phyloP scores from a whole-genome alignment of 805 yeast species.

The Danielia oregonensis region DNA sequence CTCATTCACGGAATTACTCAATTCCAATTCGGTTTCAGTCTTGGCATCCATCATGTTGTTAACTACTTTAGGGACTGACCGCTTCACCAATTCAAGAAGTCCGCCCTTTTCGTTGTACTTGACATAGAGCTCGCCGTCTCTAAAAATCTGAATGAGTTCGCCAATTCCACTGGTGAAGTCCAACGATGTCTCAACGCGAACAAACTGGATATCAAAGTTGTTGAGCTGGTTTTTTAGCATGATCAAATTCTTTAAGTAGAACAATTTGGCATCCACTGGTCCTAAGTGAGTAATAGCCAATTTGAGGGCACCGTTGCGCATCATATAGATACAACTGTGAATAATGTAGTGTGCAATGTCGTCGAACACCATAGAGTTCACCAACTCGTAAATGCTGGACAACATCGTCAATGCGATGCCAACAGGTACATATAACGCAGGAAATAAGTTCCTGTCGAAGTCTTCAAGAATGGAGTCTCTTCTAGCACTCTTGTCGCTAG shows the following conservation, averaged over 20 bases:
- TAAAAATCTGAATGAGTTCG: slow-evolving; percentile 38
- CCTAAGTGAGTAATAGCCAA: slow-evolving; percentile 47
- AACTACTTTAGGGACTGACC: slow-evolving; percentile 74
- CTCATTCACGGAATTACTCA: slow-evolving; percentile 65
- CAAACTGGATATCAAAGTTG: slow-evolving; percentile 76
- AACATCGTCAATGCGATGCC: slow-evolving; percentile 64
- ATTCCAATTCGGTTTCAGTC: slow-evolving; percentile 66
- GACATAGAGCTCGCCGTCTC: slow-evolving; percentile 43
- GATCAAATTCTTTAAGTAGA: slow-evolving; percentile 68
- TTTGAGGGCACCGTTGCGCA: slow-evolving; percentile 49
- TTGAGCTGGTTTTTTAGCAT: slow-evolving; percentile 64
- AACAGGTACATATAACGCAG: slow-evolving; percentile 67
- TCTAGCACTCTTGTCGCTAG: slow-evolving; percentile 4
- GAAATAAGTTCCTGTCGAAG: slow-evolving; percentile 34
- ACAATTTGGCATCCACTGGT: slow-evolving; percentile 54
- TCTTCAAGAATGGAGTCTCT: slow-evolving; percentile 21
- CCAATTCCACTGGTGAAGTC: slow-evolving; percentile 74
- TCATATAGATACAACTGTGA: slow-evolving; percentile 66
- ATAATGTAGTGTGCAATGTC: slow-evolving; percentile 85
- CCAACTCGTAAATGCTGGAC: slow-evolving; percentile 74
- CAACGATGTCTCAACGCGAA: slow-evolving; percentile 65
- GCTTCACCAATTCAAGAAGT: slow-evolving; percentile 52
- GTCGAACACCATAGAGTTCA: slow-evolving; percentile 76
- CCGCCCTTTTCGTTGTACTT: slow-evolving; percentile 30
- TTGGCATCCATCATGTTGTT: slow-evolving; percentile 78